Percentiles rank a stretch among this genome's conserved stretches.
phyloP scores from a whole-genome alignment of 306 rosid genomes.

The Fragaria iinumae region DNA sequence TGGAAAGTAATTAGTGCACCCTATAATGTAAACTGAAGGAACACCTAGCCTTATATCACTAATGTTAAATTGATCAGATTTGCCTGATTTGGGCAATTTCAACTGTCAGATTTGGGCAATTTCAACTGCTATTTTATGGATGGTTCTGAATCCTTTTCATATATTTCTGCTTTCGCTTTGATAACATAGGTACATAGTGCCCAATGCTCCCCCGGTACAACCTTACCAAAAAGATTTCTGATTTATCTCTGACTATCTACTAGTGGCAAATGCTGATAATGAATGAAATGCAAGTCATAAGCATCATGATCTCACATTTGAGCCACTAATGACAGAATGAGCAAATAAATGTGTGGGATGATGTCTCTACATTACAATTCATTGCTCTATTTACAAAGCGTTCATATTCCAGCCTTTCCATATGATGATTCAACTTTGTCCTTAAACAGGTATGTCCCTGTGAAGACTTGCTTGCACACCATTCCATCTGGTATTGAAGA shows the following conservation, averaged over 20 bases:
- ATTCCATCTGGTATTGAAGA: slow-evolving; percentile 85
- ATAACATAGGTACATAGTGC: not conserved
- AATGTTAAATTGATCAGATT: not conserved
- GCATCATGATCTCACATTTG: not conserved
- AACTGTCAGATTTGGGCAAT: not conserved
- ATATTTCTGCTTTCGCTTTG: not conserved
- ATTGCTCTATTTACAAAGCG: not conserved
- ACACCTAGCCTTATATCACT: not conserved
- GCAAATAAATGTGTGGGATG: not conserved
- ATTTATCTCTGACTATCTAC: not conserved
- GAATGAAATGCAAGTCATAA: not conserved
- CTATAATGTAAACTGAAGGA: not conserved
- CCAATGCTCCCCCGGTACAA: not conserved
- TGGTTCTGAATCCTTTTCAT: not conserved
- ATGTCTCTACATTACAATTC: not conserved
- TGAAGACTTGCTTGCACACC: slow-evolving; percentile 72
- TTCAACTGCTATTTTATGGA: not conserved
- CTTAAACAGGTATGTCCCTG: slow-evolving; percentile 61
- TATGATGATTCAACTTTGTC: slow-evolving; percentile 13
- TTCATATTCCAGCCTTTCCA: not conserved
- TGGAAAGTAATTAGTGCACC: not conserved
- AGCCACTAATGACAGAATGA: not conserved
- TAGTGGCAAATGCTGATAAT: not conserved
- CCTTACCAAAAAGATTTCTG: not conserved
- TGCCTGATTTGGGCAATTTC: too few relatives aligned